phyloP scores from a whole-genome alignment of 164 flowering plant genomes.

The Sextonia rubra region DNA sequence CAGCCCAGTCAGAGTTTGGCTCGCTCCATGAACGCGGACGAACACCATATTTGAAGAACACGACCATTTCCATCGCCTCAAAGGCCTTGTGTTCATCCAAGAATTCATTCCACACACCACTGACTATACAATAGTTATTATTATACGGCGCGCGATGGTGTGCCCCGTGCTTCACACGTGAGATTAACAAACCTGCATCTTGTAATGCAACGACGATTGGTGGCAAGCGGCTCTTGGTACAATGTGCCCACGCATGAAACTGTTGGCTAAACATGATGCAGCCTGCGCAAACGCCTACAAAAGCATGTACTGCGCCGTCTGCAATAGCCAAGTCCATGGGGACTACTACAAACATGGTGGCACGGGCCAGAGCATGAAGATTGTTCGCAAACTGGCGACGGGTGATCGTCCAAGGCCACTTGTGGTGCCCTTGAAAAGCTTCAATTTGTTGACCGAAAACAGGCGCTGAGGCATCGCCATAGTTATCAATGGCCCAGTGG shows the following conservation, averaged over 20 bases:
- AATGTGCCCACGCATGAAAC: conserved; percentile 94
- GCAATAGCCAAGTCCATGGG: conserved; percentile 40
- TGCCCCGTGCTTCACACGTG: conserved; percentile 55
- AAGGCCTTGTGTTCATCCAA: conserved; percentile 60
- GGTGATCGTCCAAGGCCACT: conserved; percentile 79
- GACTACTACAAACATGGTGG: conserved; percentile 43
- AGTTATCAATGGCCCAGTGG: conserved; percentile 94
- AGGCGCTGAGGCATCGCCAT: conserved; percentile 64
- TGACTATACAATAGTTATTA: conserved; percentile 86
- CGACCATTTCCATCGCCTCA: conserved; percentile 64
- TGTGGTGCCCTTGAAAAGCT: conserved; percentile 83
- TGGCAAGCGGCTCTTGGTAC: conserved; percentile 66
- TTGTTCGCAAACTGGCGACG: conserved; percentile 78
- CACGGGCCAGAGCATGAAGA: conserved; percentile 57
- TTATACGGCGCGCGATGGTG: conserved; percentile 79
- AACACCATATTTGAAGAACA: conserved; percentile 63
- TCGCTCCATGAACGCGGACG: conserved; percentile 84
- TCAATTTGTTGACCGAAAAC: conserved; percentile 72
- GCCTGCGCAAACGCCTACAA: conserved; percentile 49
- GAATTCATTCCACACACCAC: conserved; percentile 70
- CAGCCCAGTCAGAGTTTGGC: conserved; percentile 57
- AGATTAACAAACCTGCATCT: conserved; percentile 63
- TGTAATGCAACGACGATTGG: conserved; percentile 61
- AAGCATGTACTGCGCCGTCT: conserved; percentile 40
- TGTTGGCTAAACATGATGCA: conserved; percentile 94